phyloP scores from a whole-genome alignment of 2,329 filamentous ascomycete species.

The Neofusicoccum cordaticola region DNA sequence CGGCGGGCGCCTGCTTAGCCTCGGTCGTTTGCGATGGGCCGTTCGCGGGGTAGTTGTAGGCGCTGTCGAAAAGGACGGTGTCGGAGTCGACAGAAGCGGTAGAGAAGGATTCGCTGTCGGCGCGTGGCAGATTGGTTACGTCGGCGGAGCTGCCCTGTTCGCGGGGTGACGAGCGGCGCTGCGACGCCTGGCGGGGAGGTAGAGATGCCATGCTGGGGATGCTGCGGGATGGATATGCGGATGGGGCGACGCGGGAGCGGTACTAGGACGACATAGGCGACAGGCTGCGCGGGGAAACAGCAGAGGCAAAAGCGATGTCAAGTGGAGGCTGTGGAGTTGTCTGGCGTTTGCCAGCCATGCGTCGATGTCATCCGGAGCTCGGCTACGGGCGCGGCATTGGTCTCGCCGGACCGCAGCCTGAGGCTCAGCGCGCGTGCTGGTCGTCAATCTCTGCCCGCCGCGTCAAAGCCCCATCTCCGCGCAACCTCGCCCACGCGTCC shows the following conservation, averaged over 20 bases:
- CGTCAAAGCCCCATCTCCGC: not conserved
- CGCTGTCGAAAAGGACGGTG: constrained; percentile 43
- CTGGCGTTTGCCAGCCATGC: not conserved
- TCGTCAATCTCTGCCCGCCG: not conserved
- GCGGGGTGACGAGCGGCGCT: constrained; percentile 30
- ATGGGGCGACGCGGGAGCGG: not conserved
- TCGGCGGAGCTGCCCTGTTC: constrained; percentile 21
- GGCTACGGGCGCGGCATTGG: not conserved
- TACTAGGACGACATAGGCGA: not conserved
- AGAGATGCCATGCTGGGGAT: constrained; percentile 41
- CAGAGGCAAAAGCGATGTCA: not conserved
- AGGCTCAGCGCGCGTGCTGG: not conserved
- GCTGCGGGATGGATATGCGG: not conserved
- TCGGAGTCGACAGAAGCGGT: constrained; percentile 46
- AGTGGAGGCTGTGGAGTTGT: not conserved
- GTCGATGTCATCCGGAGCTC: constrained; percentile 10
- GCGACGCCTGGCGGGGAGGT: constrained; percentile 36
- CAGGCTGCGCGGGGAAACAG: not conserved
- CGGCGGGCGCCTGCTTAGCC: constrained; percentile 6
- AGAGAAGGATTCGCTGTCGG: constrained; percentile 34
- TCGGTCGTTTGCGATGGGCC: constrained; percentile 15
- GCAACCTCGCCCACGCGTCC: constrained; percentile 7
- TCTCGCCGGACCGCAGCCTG: not conserved
- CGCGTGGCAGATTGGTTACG: constrained; percentile 22
- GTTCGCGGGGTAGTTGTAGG: not conserved